A percentile compares a stretch with the other conserved stretches of the same genome.
phyloP scores from a whole-genome alignment of 192 early-diverging fungal species.

The Backusella circina region DNA sequence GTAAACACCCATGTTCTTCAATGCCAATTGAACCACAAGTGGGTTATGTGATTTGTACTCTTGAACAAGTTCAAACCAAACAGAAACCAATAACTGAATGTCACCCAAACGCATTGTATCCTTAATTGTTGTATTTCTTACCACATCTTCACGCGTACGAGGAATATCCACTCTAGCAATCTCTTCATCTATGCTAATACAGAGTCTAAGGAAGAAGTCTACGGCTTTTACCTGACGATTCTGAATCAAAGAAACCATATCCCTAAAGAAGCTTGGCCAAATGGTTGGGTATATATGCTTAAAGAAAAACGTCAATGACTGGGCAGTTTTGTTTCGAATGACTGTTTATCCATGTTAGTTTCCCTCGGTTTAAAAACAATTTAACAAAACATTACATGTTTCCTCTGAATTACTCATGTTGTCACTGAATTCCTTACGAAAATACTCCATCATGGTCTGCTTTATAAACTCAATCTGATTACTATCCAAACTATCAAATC shows the following conservation, averaged over 20 bases:
- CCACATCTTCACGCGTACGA: conserved; percentile 60
- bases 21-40: conserved; percentile 58
- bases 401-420: conserved; percentile 39
- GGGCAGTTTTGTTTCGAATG: conserved; percentile 81
- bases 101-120: conserved; percentile 86
- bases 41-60: conserved; percentile 54
- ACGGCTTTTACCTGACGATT: conserved; percentile 52
- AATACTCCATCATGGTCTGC: conserved; percentile 56
- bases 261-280: conserved; percentile 88
- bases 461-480: conserved; percentile 44
- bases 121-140: conserved; percentile 81
- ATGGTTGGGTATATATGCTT: conserved; percentile 71
- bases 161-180: conserved; percentile 72
- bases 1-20: conserved; percentile 82
- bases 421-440: conserved; percentile 52
- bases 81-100: conserved; percentile 63
- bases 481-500: conserved; percentile 44
- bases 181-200: conserved; percentile 83
- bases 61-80: conserved; percentile 76
- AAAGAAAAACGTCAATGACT: conserved; percentile 79
- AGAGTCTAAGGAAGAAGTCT: conserved; percentile 77
- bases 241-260: conserved; percentile 66
- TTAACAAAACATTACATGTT: conserved; percentile 37
- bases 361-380: background rate
- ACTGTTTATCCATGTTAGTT: conserved; percentile 23